A percentile compares a stretch with the other conserved stretches of the same genome.
Evolutionary conservation across 2,329 filamentous ascomycete species (phyloP).

Genomic region (Colletotrichum aenigma): DNA sequence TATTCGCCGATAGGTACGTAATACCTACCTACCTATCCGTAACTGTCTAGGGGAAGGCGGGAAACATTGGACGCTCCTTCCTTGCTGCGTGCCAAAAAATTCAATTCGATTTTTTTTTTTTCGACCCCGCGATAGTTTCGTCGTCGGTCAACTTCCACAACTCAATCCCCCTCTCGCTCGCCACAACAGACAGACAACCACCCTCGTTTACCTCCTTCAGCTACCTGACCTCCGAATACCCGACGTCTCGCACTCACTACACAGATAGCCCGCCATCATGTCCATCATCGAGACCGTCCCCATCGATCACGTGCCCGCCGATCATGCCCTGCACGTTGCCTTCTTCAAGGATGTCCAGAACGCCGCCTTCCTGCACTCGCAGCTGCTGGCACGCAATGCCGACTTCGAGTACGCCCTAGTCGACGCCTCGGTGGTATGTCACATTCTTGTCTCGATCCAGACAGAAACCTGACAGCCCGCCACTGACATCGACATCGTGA

Average conservation of each 20-base stretch:
- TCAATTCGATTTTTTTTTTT: background rate
- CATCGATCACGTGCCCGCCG: conserved; percentile 76
- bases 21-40: background rate
- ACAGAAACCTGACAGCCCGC: background rate
- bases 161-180: background rate
- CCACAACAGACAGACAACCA: background rate
- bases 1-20: background rate
- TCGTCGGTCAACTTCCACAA: background rate
- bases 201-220: background rate
- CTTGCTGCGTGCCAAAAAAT: background rate
- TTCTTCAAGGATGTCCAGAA: conserved; percentile 82
- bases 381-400: conserved; percentile 82
- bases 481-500: background rate
- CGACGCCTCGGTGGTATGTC: conserved; percentile 76
- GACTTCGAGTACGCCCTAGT: conserved; percentile 94
- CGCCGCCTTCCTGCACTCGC: conserved; percentile 75
- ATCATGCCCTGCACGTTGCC: conserved; percentile 72
- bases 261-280: background rate
- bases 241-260: background rate
- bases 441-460: background rate
- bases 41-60: background rate
- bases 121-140: background rate
- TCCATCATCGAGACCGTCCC: conserved; percentile 64
- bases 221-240: background rate
- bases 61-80: background rate